phyloP scores from a whole-genome alignment of 1,284 basidiomycete genomes.

The Marasmius oreades region DNA sequence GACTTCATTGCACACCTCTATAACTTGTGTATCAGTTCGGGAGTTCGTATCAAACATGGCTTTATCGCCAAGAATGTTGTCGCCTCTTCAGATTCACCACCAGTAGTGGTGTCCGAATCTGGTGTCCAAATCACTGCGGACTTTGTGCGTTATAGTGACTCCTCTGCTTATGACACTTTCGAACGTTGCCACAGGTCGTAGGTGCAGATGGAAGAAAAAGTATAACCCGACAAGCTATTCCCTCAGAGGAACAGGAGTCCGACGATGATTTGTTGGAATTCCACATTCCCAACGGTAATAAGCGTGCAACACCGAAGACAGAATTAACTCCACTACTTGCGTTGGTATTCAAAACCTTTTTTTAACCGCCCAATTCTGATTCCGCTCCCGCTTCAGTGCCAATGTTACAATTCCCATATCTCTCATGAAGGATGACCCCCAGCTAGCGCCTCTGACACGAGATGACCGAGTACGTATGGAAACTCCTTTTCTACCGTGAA shows the following conservation, averaged over 20 bases:
- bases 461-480: not conserved
- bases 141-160: slow-evolving; percentile 7
- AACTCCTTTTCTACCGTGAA: too few species aligned
- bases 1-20: slow-evolving; percentile 4
- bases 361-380: not conserved
- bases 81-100: not conserved
- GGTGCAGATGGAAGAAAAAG: slow-evolving; percentile 15
- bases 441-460: not conserved
- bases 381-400: not conserved
- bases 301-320: not conserved
- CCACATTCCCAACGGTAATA: not conserved
- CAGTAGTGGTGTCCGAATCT: slow-evolving; percentile 3
- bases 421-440: not conserved
- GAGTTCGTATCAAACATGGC: slow-evolving; percentile 6
- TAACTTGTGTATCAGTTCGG: slow-evolving; percentile 3
- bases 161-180: not conserved
- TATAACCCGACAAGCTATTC: slow-evolving; percentile 6
- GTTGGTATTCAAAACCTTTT: not conserved
- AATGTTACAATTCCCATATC: not conserved
- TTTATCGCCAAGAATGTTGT: slow-evolving; percentile 4
- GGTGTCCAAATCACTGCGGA: slow-evolving; percentile 10
- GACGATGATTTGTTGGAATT: slow-evolving; percentile 2
- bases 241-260: slow-evolving; percentile 3
- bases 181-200: slow-evolving; percentile 5
- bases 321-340: not conserved